Base-by-base conservation (phyloP, 2,329 filamentous ascomycete species). In the Fusarium chlamydosporum region DNA sequence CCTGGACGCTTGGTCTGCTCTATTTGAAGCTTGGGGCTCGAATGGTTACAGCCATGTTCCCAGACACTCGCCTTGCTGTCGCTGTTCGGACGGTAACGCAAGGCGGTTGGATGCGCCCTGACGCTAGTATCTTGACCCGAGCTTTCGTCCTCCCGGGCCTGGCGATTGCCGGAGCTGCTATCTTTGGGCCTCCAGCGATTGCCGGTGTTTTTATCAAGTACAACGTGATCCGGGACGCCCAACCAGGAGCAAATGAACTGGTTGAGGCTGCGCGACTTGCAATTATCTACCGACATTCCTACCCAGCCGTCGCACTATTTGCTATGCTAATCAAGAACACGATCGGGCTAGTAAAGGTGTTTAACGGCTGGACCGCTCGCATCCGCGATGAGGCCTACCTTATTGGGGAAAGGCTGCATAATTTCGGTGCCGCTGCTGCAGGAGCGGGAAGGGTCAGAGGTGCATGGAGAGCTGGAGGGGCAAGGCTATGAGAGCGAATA, bases 341-440 rank as follows among this genome's bases (percentile, higher is more conserved):
- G 3, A 75, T 86, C 75, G 84, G 85, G 12, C 76, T 90, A n/a
- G 75, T 86, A 10, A 80, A 85, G 45, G 86, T 93, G 53, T 86
- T 96, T 52, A 86, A 87, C 46, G 82, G 88, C 20, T 98, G 95
- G 94, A 89, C 92, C 73, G 85, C 89, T 59, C 88, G 91, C 60
- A 93, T 99, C 46, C 85, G 93, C 38, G 96, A 99, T 78, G 96
- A 99, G 80, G 94, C 97, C 1, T 99, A 99, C 78, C 83, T 99
- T 43, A 96, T 98, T 75, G 96, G 96, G 3, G 95, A 99, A 81
- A 84, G 94, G 62, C 80, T 99, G 75, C 96, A 99, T 81, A 99
- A 99, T 78, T 97, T 97, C 80, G 92, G 93, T 6, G 78, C 79
- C 3, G 79, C 78, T 9, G 77, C 80, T 16, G 79, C 79, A 9